Base-by-base conservation (phyloP, 2,329 filamentous ascomycete species). In the Aspergillus caelatus region DNA sequence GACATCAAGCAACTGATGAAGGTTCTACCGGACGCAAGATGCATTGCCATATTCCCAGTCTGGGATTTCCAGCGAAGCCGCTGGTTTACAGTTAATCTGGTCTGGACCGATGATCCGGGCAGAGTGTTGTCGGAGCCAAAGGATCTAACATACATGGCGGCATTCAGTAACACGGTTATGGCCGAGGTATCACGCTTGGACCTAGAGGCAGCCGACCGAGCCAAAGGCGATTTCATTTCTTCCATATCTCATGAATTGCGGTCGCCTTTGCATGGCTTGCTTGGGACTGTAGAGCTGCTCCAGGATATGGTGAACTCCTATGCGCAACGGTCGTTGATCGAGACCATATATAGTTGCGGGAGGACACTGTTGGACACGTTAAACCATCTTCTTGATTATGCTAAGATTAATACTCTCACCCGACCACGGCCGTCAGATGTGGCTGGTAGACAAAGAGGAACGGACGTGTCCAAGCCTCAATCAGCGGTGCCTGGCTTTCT, bases 301-400 rank as follows among this genome's bases (percentile, higher is more conserved):
- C 60, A 69, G 34, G 70, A 72, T 19, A 71, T 66, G 26, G 61
- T 53, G 4, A 67, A 71, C 14, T 62, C 67, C 43, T 59, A 66
- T 10, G 64, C 68, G 8, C 73, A 75, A 34, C 63, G 60, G 39
- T 66, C 68, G 12, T 66, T 75, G 41, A 41, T 74, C 10, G 64
- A 71, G 34, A 72, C 77, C 0, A 73, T 80, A 30, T 71, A 74
- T 30, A 75, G 70, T 21, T 81, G 77, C 56, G 78, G 76, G 1
- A 72, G 73, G n/a, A 80, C 78, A 1, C 64, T 81, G 1, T 69
- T 80, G 1, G 77, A 79, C 36, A 79, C 78, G 0, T 72, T 81
- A 19, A 73, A 77, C 36, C 70, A 76, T 34, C 66, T 78, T 21
- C 68, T 76, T 0, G 72, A 74, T 12, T 69, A 66, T 55, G 64